phyloP scores from a whole-genome alignment of 192 early-diverging fungal genomes.

The Coemansia sp. region DNA sequence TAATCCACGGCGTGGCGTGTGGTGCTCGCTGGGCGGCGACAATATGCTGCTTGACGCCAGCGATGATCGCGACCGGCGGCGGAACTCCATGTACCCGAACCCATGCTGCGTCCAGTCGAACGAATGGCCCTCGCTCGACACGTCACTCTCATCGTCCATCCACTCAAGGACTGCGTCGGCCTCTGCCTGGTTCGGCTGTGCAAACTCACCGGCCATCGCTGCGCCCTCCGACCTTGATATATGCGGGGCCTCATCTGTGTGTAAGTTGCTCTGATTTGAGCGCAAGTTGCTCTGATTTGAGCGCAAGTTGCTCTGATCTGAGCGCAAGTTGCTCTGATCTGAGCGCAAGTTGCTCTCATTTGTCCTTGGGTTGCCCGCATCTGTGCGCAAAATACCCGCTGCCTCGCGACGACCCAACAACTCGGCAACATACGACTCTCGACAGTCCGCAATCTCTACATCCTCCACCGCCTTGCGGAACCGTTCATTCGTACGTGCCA shows the following conservation, averaged over 20 bases:
- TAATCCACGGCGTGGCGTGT: background rate
- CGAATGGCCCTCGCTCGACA: constrained; percentile 20
- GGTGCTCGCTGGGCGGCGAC: constrained; percentile 14
- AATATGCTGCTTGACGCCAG: constrained; percentile 16
- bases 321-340: no score
- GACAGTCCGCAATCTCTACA: constrained; percentile 28
- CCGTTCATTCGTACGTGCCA: constrained; percentile 19
- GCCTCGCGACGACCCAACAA: constrained; percentile 22
- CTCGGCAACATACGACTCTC: constrained; percentile 28
- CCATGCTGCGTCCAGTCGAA: constrained; percentile 49
- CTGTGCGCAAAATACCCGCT: background rate
- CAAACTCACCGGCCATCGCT: constrained; percentile 1
- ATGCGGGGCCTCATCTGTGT: no score
- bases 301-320: no score
- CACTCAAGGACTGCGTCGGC: constrained; percentile 18
- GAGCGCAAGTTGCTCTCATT: no score
- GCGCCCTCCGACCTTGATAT: background rate
- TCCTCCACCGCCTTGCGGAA: constrained; percentile 21
- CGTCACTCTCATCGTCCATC: constrained; percentile 26
- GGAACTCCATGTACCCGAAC: constrained; percentile 54
- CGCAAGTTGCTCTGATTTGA: no score
- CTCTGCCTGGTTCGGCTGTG: constrained; percentile 10
- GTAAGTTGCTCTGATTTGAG: no score
- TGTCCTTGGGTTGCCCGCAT: background rate
- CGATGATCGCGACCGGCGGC: constrained; percentile 27